Conservation (phyloP, 2,329 filamentous ascomycete genomes). For the Chaetomiaceae sp. region DNA sequence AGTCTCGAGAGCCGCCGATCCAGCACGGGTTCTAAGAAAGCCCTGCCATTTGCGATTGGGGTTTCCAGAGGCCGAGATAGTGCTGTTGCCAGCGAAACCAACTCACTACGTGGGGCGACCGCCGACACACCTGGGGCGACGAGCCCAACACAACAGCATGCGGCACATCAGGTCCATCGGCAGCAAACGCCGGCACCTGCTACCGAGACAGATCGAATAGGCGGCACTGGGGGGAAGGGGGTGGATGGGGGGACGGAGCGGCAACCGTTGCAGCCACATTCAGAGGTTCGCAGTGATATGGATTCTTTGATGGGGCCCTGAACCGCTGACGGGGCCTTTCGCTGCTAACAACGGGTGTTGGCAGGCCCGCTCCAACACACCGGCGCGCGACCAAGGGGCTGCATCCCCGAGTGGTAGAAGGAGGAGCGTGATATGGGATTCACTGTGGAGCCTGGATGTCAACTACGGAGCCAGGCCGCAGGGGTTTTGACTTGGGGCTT, state of each 20-base stretch:
- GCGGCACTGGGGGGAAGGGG: constrained; percentile 16
- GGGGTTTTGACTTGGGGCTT: not conserved
- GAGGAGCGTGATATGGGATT: constrained; percentile 56
- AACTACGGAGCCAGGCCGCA: constrained; percentile 44
- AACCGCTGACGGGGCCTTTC: constrained; percentile 20
- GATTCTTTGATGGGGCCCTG: constrained; percentile 49
- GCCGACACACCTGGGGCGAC: constrained; percentile 34
- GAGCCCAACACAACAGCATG: constrained; percentile 37
- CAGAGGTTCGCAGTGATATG: constrained; percentile 50
- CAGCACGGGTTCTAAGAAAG: constrained; percentile 79
- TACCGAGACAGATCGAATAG: not conserved
- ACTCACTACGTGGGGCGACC: constrained; percentile 48
- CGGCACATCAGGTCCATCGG: constrained; percentile 2
- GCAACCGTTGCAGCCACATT: constrained; percentile 21
- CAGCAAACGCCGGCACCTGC: constrained; percentile 5
- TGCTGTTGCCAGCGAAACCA: constrained; percentile 53
- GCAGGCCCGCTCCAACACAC: constrained; percentile 14
- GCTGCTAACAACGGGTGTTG: constrained; percentile 23
- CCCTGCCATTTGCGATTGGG: constrained; percentile 49
- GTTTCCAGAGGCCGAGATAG: constrained; percentile 42
- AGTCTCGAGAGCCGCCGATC: constrained; percentile 88
- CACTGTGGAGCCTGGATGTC: constrained; percentile 57
- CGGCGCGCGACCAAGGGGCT: constrained; percentile 38
- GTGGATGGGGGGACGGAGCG: constrained; percentile 7
- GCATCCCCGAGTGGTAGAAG: constrained; percentile 37